Evolutionary conservation across 331 rosid genomes (phyloP), one percentile per base, ranked within the genome.

Genomic region (Malus hybrid): DNA sequence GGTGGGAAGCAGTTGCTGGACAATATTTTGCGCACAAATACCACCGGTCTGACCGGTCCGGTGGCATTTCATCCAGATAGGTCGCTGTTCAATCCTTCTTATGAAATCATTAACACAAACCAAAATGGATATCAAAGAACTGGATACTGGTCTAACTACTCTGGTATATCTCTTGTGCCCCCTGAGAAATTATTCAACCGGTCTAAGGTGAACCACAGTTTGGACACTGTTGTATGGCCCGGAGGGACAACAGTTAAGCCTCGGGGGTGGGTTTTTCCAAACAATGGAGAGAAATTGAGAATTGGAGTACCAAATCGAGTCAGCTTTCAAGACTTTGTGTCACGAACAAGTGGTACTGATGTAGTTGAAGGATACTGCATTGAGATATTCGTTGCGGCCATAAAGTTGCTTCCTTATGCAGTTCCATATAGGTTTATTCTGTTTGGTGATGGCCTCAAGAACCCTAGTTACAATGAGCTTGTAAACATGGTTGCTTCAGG

Each of bases 211-310:
- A 70, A 56, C 75, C 81, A 85, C 39, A 69, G 27, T 74, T 65
- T 86, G 67, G 27, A 62, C 75, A 56, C 28, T 13, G 70, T 72
- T 1, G 57, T 70, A 44, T 80, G 89, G 87, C 79, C 89, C 3
- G 89, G 86, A 70, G 83, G 87, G 20, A 77, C 72, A 59, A 80
- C 42, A 29, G 42, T 14, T 22, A 80, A 10, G 59, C 89, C 89
- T 62, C 85, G 89, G 12, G 89, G 87, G 3, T 85, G 85, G 89
- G 83, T 85, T 86, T 75, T 83, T 42, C 77, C 75, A 2, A 66
- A 80, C 72, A 77, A 77, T 36, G 87, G 85, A 70, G 64, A 65
- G 77, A 16, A 73, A 46, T 54, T 86, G 63, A 71, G 69, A 64
- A 86, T 85, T 20, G 89, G 87, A 10, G 81, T 86, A 28, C 89